Conservation (phyloP, 2,329 filamentous ascomycete genomes). For the Microcyclosporella mali region DNA sequence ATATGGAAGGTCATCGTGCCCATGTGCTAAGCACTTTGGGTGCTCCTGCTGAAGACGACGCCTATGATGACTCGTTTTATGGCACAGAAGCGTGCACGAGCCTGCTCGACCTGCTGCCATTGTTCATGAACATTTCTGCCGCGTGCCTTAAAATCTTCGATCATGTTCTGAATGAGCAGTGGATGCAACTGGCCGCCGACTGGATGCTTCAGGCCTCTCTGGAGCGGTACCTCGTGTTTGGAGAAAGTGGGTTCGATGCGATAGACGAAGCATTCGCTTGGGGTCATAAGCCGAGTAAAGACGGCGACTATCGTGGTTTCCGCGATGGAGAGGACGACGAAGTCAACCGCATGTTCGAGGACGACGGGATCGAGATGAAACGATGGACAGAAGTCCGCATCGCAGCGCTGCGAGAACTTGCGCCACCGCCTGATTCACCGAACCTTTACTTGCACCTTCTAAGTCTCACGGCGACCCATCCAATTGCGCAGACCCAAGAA, state of each 20-base stretch:
- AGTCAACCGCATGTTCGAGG: slow-evolving; percentile 32
- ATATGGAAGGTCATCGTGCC: slow-evolving; percentile 22
- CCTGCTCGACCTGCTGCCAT: slow-evolving; percentile 39
- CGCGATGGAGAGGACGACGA: slow-evolving; percentile 23
- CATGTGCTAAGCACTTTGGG: slow-evolving; percentile 17
- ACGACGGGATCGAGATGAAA: slow-evolving; percentile 6
- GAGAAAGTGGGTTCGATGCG: slow-evolving; percentile 31
- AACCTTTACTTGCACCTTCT: slow-evolving; percentile 28
- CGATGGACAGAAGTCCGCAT: slow-evolving; percentile 34
- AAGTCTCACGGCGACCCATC: slow-evolving; percentile 25
- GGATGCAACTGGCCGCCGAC: slow-evolving; percentile 42
- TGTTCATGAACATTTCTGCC: slow-evolving; percentile 46
- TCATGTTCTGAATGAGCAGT: slow-evolving; percentile 33
- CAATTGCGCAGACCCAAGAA: slow-evolving; percentile 35
- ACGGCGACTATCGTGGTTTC: slow-evolving; percentile 12
- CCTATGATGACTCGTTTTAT: slow-evolving; percentile 27
- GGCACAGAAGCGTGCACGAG: slow-evolving; percentile 31
- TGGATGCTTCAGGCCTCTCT: slow-evolving; percentile 48
- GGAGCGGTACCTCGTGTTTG: slow-evolving; percentile 43
- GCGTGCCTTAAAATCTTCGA: slow-evolving; percentile 29
- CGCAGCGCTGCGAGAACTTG: slow-evolving; percentile 26
- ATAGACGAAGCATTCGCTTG: slow-evolving; percentile 44
- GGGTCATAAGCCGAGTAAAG: slow-evolving; percentile 29
- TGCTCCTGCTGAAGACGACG: slow-evolving; percentile 21
- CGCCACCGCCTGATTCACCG: slow-evolving; percentile 14